Conservation (phyloP, 495 filamentous ascomycete genomes). For the Aspergillus cavernicola region DNA sequence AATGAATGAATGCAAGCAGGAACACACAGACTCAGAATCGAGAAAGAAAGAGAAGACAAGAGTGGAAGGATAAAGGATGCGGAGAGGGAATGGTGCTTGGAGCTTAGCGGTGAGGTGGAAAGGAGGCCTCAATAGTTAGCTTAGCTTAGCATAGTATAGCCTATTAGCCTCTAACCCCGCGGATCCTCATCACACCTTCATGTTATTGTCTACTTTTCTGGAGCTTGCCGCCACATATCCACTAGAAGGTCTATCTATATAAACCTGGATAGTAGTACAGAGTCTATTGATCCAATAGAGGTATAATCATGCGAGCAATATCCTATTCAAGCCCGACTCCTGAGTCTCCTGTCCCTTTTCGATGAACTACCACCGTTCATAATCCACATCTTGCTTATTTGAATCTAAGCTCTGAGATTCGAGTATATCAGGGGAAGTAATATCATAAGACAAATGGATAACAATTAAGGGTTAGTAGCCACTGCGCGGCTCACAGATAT, state of each 20-base stretch:
- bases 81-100: conserved; percentile 15
- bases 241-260: not conserved
- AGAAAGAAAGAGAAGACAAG: conserved; percentile 1
- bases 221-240: not conserved
- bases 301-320: not conserved
- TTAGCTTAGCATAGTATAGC: not conserved
- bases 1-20: conserved; percentile 16
- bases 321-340: conserved; percentile 3
- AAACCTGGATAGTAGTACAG: conserved; percentile 1
- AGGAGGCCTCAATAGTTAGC: not conserved
- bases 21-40: conserved; percentile 11
- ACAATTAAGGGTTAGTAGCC: too few relatives aligned
- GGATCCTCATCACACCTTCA: conserved; percentile 12
- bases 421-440: too few relatives aligned
- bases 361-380: too few relatives aligned
- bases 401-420: too few relatives aligned
- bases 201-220: too few relatives aligned
- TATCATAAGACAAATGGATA: too few relatives aligned
- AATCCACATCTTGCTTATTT: too few relatives aligned
- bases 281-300: conserved; percentile 4
- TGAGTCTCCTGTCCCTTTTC: conserved; percentile 17
- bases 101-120: conserved; percentile 13
- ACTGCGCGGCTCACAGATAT: too few relatives aligned
- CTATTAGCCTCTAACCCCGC: conserved; percentile 14
- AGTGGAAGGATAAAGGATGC: conserved; percentile 14